Base-by-base conservation (phyloP, 2,329 filamentous ascomycete genomes). In the Penicillium sp. region DNA sequence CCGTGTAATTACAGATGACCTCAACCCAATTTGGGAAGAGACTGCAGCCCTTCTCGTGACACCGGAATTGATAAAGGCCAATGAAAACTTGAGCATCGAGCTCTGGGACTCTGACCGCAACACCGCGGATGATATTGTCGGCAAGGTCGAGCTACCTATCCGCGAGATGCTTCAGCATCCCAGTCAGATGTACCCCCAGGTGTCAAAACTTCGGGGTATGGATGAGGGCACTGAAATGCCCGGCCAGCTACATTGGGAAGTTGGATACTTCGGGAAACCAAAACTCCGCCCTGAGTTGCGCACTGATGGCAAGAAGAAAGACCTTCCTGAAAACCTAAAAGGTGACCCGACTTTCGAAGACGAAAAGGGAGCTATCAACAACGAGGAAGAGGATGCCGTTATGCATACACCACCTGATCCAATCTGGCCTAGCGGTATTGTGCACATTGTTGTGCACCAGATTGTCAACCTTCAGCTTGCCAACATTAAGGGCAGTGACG, bases 41-140 rank as follows among this genome's bases (percentile, higher is more conserved):
- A 89, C 85, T 1, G 87, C 90, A 41, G 91, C 90, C 1, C 80
- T 97, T 17, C 78, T 97, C 16, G 90, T 99, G 6, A 96, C 90
- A 0, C 84, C 90, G 0, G 92, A 97, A 61, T 81, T 96, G 50
- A 90, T 97, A 78, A 95, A 94, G 74, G 93, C 89, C 0, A 88
- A 97, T 61, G 94, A 99, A 75, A 91, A 94, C 69, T 81, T 97
- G 4, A 93, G 91, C 10, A 87, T 97, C 61, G 93, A 97, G 71
- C 83, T 97, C 0, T 97, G 94, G 94, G 94, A 97, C 73, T 96
- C 90, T 48, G 94, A 97, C 72, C 84, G 92, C 43, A 90, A 89
- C 38, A 94, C 90, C 10, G 90, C 93, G 0, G 94, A 97, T 69
- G 94, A 97, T 66, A 89, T 97, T 43, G 91, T 97, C 14, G 94